Percentiles rank a stretch among this genome's conserved stretches.
These are phyloP conservation scores for Nothophaeocryptopus gaeumannii DNA, from an alignment of 2,329 filamentous ascomycete species.

Conservation along the genomic window DNA sequence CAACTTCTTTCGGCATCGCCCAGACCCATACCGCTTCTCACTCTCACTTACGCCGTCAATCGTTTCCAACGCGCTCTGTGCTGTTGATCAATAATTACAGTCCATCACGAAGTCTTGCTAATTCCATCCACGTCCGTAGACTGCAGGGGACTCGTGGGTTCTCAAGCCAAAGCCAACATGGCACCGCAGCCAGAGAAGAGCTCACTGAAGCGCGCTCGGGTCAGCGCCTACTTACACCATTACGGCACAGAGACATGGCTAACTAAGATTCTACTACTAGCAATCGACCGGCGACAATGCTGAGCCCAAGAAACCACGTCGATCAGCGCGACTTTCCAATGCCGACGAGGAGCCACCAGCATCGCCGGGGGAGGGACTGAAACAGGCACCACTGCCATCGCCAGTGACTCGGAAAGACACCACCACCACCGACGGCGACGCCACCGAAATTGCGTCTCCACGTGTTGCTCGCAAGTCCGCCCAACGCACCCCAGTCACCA, in stretches of 20 bases:
- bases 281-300: constrained; percentile 62
- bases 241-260: too few species aligned
- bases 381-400: constrained; percentile 70
- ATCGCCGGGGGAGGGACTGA: constrained; percentile 31
- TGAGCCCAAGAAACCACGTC: constrained; percentile 79
- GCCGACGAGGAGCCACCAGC: constrained; percentile 20
- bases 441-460: constrained; percentile 65
- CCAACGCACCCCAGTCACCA: constrained; percentile 43
- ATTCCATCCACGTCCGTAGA: too few species aligned
- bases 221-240: constrained; percentile 45
- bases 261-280: constrained; percentile 45
- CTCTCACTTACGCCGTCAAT: too few species aligned
- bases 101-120: too few species aligned
- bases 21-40: too few species aligned
- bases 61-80: too few species aligned
- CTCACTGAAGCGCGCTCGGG: constrained; percentile 78
- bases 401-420: constrained; percentile 70
- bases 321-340: constrained; percentile 65
- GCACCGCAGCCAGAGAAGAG: constrained; percentile 60
- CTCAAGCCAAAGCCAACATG: constrained; percentile 19
- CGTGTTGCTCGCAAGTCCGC: constrained; percentile 48
- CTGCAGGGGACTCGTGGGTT: too few species aligned
- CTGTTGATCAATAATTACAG: too few species aligned
- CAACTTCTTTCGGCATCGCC: not conserved
- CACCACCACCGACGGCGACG: constrained; percentile 66